Percentiles rank a stretch among this genome's conserved stretches.
phyloP scores from a whole-genome alignment of 2,329 filamentous ascomycete genomes.

The Blastomyces percursus region DNA sequence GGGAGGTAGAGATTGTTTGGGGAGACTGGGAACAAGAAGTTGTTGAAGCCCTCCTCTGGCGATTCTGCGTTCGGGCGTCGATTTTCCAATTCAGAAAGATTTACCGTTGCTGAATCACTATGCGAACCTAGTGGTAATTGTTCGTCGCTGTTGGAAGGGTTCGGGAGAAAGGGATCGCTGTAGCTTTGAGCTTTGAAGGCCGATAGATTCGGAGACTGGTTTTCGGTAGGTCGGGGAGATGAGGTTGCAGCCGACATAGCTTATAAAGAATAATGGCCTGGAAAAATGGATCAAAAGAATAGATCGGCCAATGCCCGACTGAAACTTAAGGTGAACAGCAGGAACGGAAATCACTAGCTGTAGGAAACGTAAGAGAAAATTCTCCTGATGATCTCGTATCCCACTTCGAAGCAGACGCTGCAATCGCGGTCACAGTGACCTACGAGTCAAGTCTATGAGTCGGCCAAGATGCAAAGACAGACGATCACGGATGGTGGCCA shows the following conservation, averaged over 20 bases:
- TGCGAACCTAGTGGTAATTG: conserved; percentile 25
- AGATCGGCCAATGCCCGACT: background rate
- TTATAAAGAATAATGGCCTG: background rate
- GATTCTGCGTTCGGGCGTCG: background rate
- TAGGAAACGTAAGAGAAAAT: background rate
- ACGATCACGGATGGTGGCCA: background rate
- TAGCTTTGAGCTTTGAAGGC: conserved; percentile 24
- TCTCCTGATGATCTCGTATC: background rate
- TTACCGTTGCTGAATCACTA: conserved; percentile 19
- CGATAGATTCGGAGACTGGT: conserved; percentile 19
- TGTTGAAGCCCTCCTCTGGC: background rate
- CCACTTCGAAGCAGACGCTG: background rate
- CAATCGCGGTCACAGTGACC: background rate
- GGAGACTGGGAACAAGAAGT: conserved; percentile 5
- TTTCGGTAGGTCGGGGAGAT: conserved; percentile 8
- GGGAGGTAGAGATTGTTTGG: conserved; percentile 2
- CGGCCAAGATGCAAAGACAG: background rate
- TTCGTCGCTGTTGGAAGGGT: conserved; percentile 30
- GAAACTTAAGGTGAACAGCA: background rate
- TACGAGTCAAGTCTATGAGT: background rate
- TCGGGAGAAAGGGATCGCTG: conserved; percentile 31
- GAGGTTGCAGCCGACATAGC: conserved; percentile 20
- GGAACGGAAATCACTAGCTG: background rate
- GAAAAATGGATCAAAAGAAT: background rate
- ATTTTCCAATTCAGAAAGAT: conserved; percentile 3